Evolutionary conservation across 2,329 filamentous ascomycete species (phyloP), one percentile per base, ranked within the genome.

Genomic region (Emergomyces africanus): DNA sequence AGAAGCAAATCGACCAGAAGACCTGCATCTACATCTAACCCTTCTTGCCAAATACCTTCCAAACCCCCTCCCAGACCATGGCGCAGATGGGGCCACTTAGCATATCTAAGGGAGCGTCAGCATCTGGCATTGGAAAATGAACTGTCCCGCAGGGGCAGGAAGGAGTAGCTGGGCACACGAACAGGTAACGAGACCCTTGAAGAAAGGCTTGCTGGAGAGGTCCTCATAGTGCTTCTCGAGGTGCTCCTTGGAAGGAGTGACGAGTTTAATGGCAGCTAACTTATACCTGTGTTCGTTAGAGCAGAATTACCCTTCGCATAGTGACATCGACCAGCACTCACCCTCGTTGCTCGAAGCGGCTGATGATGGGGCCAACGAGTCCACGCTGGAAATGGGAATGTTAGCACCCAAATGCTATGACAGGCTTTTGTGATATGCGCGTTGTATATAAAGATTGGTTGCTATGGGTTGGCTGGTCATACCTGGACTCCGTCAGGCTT

Each of bases 31-130:
- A n/a, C n/a, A n/a, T n/a, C n/a, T n/a, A n/a, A n/a, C n/a, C n/a
- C n/a, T n/a, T n/a, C n/a, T n/a, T n/a, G n/a, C n/a, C n/a, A n/a
- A n/a, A n/a, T n/a, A n/a, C n/a, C n/a, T n/a, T n/a, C n/a, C n/a
- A n/a, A n/a, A n/a, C n/a, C n/a, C 94, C 94, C 80, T 99, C 91
- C 94, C 94, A 99, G 79, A 99, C 88, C 92, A 97, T 99, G 82
- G 94, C 94, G 83, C 84, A 87, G 81, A 99, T 92, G 77, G 94
- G 94, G 76, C 94, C 94, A 77, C 86, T 91, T 77, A 85, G 81
- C 94, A 97, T 99, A 85, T 97, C 90, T 95, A 66, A 42, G 4
- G 25, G 28, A 12, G 15, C 15, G n/a, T 55, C 25, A 55, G 54
- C n/a, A 44, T 44, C 15, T 8, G 10, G 23, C 23, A 33, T 55